These are phyloP conservation scores for Misopates orontium DNA, from an alignment of 257 asterid genomes.

Conservation along the genomic window DNA sequence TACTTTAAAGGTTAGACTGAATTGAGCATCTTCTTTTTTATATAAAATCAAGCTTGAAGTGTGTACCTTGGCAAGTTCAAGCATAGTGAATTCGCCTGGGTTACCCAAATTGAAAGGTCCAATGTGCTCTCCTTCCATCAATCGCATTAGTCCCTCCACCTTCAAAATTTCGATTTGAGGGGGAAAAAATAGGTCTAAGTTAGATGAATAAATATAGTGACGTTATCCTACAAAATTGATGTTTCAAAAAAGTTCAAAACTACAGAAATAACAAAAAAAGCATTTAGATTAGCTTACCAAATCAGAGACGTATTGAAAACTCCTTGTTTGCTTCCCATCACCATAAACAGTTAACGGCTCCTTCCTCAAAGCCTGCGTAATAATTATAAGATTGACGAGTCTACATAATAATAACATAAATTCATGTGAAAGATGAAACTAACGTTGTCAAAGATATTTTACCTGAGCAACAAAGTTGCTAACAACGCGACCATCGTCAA, in stretches of 20 bases:
- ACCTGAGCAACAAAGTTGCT: constrained; percentile 99
- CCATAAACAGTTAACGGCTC: constrained; percentile 94
- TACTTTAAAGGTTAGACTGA: too few relatives aligned
- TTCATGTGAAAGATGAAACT: neutral
- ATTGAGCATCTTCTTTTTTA: too few relatives aligned
- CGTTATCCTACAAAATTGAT: too few relatives aligned
- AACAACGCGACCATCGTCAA: constrained; percentile 98
- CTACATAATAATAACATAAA: neutral
- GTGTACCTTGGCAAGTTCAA: constrained; percentile 89
- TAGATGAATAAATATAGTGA: too few relatives aligned
- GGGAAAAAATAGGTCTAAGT: too few relatives aligned
- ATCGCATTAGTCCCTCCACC: constrained; percentile 94
- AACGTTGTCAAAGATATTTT: neutral
- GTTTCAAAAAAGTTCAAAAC: neutral
- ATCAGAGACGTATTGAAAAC: constrained; percentile 96
- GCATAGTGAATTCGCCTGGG: constrained; percentile 98
- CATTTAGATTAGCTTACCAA: constrained; percentile 47
- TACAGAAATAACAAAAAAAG: neutral
- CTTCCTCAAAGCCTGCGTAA: constrained; percentile 87
- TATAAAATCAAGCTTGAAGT: too few relatives aligned
- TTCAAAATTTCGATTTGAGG: constrained; percentile 7
- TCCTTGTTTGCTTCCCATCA: constrained; percentile 96
- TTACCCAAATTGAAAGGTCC: constrained; percentile 98
- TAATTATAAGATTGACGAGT: neutral
- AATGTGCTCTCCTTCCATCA: constrained; percentile 99